Percentiles rank a stretch among this genome's conserved stretches.
These are phyloP conservation scores for Tetrapyrgos nigripes DNA, from an alignment of 1,284 basidiomycete genomes.

Conservation along the genomic window DNA sequence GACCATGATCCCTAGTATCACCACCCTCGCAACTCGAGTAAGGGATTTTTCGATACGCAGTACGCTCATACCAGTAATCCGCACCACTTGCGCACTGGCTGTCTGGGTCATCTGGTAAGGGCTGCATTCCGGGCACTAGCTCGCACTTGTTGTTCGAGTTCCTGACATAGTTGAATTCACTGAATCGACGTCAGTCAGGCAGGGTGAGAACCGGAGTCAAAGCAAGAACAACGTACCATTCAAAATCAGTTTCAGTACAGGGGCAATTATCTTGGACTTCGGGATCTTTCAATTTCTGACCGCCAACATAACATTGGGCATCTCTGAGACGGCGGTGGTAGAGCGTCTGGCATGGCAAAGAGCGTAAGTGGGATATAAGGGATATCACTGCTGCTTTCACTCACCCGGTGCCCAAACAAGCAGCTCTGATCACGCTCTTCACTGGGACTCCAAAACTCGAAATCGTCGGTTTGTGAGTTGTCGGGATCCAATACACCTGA, in stretches of 20 bases:
- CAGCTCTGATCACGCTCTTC: slow-evolving; percentile 82
- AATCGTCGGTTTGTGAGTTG: slow-evolving; percentile 86
- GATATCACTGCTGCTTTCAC: slow-evolving; percentile 12
- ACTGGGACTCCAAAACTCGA: slow-evolving; percentile 94
- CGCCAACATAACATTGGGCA: slow-evolving; percentile 83
- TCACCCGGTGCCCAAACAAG: slow-evolving; percentile 86
- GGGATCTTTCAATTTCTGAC: slow-evolving; percentile 52
- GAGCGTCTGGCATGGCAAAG: slow-evolving; percentile 61
- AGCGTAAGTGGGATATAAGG: neutral
- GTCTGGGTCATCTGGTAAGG: slow-evolving; percentile 56
- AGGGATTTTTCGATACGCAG: slow-evolving; percentile 87
- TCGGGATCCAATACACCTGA: slow-evolving; percentile 73
- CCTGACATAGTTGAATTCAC: slow-evolving; percentile 90
- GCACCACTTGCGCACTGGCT: slow-evolving; percentile 67
- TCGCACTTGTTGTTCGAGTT: slow-evolving; percentile 77
- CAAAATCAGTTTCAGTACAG: slow-evolving; percentile 82
- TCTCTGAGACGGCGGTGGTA: slow-evolving; percentile 89
- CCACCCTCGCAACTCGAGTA: slow-evolving; percentile 87
- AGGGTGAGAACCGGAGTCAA: neutral
- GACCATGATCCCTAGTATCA: slow-evolving; percentile 73
- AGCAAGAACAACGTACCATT: slow-evolving; percentile 74
- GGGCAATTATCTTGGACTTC: slow-evolving; percentile 73
- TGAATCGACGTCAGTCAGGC: slow-evolving; percentile 40
- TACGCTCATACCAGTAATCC: slow-evolving; percentile 91
- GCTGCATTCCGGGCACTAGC: slow-evolving; percentile 68